Percentiles rank a stretch among this genome's conserved stretches.
Conservation (phyloP, 345 rosid species). For the Sonneratia caseolaris region DNA sequence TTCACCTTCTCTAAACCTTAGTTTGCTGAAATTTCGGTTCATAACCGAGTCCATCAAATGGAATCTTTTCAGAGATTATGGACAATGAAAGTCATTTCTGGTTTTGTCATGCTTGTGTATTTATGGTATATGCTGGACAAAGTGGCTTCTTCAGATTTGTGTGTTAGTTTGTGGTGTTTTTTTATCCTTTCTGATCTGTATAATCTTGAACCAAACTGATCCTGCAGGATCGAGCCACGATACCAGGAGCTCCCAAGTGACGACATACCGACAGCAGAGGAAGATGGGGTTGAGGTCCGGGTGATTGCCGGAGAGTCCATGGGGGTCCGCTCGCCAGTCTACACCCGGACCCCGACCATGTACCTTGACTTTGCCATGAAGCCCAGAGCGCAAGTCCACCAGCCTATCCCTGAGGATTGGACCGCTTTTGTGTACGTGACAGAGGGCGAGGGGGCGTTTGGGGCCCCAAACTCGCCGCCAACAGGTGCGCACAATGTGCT, state of each 20-base stretch:
- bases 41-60: too few species aligned
- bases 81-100: too few species aligned
- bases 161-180: too few species aligned
- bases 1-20: too few species aligned
- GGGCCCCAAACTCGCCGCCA: constrained; percentile 28
- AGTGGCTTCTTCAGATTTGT: too few species aligned
- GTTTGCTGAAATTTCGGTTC: too few species aligned
- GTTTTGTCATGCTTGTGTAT: too few species aligned
- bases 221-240: constrained; percentile 76
- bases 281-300: constrained; percentile 57
- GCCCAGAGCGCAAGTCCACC: constrained; percentile 52
- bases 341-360: constrained; percentile 80
- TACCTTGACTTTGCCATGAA: constrained; percentile 65
- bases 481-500: constrained; percentile 42
- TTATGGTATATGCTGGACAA: too few species aligned
- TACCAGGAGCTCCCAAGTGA: constrained; percentile 60
- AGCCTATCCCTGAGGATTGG: constrained; percentile 66
- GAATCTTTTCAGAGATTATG: too few species aligned
- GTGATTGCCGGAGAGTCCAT: constrained; percentile 86
- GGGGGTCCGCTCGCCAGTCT: constrained; percentile 70
- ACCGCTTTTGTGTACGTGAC: constrained; percentile 60
- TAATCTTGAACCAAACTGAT: too few species aligned
- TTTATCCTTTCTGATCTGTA: too few species aligned
- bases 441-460: constrained; percentile 75
- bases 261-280: constrained; percentile 56